Percentiles rank a stretch among this genome's conserved stretches.
Evolutionary conservation across 352 stramenopile genomes (phyloP).

Genomic region (Pythium vanterpoolii): DNA sequence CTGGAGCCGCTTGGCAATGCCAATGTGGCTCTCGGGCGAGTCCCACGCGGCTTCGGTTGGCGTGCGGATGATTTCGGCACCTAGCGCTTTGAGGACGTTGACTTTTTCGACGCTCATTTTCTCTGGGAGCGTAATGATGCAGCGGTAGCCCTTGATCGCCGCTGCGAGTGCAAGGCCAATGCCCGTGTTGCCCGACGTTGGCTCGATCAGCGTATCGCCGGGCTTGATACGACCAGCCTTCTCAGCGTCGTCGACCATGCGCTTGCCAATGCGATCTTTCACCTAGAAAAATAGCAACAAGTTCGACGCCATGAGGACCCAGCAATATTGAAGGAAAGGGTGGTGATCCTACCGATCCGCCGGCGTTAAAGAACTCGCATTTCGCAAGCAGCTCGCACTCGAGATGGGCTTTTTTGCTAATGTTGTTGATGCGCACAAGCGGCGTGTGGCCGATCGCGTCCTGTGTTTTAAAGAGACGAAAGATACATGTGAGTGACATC

Average conservation of each 20-base stretch:
- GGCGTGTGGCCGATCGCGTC: constrained; percentile 85
- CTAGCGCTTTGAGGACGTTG: constrained; percentile 94
- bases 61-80: constrained; percentile 95
- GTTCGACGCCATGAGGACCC: not conserved
- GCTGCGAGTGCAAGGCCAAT: constrained; percentile 97
- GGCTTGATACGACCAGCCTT: constrained; percentile 80
- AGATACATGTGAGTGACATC: not conserved
- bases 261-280: constrained; percentile 84
- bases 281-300: constrained; percentile 26
- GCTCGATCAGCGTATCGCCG: constrained; percentile 94
- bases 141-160: constrained; percentile 95
- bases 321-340: not conserved
- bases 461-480: not conserved
- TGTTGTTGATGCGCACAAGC: constrained; percentile 90
- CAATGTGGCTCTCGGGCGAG: constrained; percentile 94
- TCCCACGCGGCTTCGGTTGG: constrained; percentile 95
- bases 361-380: constrained; percentile 95
- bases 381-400: constrained; percentile 92
- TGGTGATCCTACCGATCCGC: constrained; percentile 38
- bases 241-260: constrained; percentile 91
- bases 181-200: constrained; percentile 95
- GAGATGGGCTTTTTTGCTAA: constrained; percentile 66
- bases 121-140: constrained; percentile 92
- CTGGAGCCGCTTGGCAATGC: constrained; percentile 90
- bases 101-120: constrained; percentile 90